phyloP scores from a whole-genome alignment of 305 asterid genomes.

The Salvia sclarea region DNA sequence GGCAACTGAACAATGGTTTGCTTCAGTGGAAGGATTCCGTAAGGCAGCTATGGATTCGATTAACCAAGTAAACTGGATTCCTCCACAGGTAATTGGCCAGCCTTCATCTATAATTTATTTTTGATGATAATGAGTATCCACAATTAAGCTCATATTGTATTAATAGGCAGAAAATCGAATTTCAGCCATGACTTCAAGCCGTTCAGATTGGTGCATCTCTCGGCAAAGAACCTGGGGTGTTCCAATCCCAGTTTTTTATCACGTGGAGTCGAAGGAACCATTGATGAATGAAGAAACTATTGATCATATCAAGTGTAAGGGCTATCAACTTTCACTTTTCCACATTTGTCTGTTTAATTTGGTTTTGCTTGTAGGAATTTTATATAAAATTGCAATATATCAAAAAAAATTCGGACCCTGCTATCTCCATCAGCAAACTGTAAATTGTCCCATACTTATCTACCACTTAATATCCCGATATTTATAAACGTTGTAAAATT shows the following conservation, averaged over 20 bases:
- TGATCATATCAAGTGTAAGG: slow-evolving; percentile 79
- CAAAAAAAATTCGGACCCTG: background rate
- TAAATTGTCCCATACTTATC: background rate
- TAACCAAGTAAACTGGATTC: slow-evolving; percentile 77
- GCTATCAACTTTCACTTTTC: slow-evolving; percentile 26
- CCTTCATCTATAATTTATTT: slow-evolving; percentile 8
- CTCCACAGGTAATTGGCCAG: slow-evolving; percentile 67
- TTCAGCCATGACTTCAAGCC: slow-evolving; percentile 87
- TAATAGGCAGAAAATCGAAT: slow-evolving; percentile 84
- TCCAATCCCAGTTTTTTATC: slow-evolving; percentile 97
- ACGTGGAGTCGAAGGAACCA: slow-evolving; percentile 79
- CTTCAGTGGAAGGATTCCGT: slow-evolving; percentile 97
- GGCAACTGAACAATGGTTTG: slow-evolving; percentile 99
- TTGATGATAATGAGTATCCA: slow-evolving; percentile 3
- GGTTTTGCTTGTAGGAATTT: slow-evolving; percentile 12
- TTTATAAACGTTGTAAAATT: slow-evolving; percentile 1
- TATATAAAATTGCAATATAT: background rate
- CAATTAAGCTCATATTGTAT: slow-evolving; percentile 29
- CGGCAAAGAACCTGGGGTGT: slow-evolving; percentile 99
- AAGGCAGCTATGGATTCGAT: slow-evolving; percentile 86
- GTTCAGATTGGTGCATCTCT: slow-evolving; percentile 98
- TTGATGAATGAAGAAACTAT: slow-evolving; percentile 87
- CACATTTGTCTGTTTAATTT: slow-evolving; percentile 4
- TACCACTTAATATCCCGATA: background rate
- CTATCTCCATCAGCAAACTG: background rate